Conservation (phyloP, 352 stramenopile genomes). For the Pythium rishiriense region DNA sequence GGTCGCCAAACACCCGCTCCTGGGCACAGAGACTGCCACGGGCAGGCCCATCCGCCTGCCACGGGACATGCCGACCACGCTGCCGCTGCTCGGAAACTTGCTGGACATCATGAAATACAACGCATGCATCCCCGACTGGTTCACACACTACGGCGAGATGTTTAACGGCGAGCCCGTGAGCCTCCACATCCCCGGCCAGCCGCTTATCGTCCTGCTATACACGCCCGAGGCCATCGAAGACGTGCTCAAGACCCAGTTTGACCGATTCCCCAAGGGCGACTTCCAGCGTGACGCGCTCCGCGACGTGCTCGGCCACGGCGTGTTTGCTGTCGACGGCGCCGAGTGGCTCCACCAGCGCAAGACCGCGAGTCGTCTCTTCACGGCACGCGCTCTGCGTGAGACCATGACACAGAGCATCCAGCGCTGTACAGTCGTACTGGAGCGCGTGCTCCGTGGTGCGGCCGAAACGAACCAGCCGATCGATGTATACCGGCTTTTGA, state of each 20-base stretch:
- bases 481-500: no score
- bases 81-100: slow-evolving; percentile 2
- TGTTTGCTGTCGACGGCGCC: slow-evolving; percentile 25
- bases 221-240: slow-evolving; percentile 15
- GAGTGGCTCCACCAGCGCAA: slow-evolving; percentile 52
- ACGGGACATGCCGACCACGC: neutral
- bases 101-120: slow-evolving; percentile 35
- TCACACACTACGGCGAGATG: slow-evolving; percentile 29
- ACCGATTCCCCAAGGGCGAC: slow-evolving; percentile 17
- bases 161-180: slow-evolving; percentile 31
- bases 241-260: slow-evolving; percentile 32
- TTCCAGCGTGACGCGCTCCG: slow-evolving; percentile 3
- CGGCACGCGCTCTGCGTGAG: slow-evolving; percentile 33
- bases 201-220: slow-evolving; percentile 26
- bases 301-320: slow-evolving; percentile 25
- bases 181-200: slow-evolving; percentile 32
- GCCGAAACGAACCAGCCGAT: no score
- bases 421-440: no score
- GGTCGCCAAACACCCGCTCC: no score
- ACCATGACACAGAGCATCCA: slow-evolving; percentile 28
- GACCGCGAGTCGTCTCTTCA: slow-evolving; percentile 51
- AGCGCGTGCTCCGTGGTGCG: no score
- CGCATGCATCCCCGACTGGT: slow-evolving; percentile 44
- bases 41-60: neutral
- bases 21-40: no score